A percentile compares a stretch with the other conserved stretches of the same genome.
phyloP scores from a whole-genome alignment of 164 flowering plant species.

The Tinospora cordifolia region DNA sequence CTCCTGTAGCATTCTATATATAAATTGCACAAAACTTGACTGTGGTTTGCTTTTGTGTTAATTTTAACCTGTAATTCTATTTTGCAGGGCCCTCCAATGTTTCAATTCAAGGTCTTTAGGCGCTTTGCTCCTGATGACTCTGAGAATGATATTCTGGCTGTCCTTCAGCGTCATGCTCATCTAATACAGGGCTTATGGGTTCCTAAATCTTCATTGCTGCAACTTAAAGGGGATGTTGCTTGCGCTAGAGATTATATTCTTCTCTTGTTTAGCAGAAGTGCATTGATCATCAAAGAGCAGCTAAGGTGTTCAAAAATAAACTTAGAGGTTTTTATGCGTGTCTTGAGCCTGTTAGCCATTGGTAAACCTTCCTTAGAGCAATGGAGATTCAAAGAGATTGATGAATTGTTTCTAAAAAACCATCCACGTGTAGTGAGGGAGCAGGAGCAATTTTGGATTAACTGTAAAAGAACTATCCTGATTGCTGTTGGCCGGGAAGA shows the following conservation, averaged over 20 bases:
- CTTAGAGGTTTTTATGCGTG: slow-evolving; percentile 11
- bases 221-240: slow-evolving; percentile 14
- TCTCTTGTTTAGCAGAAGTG: slow-evolving; percentile 40
- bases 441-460: slow-evolving; percentile 38
- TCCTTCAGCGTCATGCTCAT: slow-evolving; percentile 38
- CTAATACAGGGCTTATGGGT: slow-evolving; percentile 83
- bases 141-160: slow-evolving; percentile 38
- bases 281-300: slow-evolving; percentile 21
- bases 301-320: slow-evolving; percentile 14
- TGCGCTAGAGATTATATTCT: slow-evolving; percentile 57
- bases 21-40: not conserved
- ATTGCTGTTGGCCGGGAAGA: slow-evolving; percentile 15
- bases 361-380: slow-evolving; percentile 37
- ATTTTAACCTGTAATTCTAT: slow-evolving; percentile 1
- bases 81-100: slow-evolving; percentile 46
- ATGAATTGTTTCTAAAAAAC: slow-evolving; percentile 41
- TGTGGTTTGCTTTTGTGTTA: not conserved
- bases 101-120: slow-evolving; percentile 46
- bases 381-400: slow-evolving; percentile 66
- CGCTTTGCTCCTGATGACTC: slow-evolving; percentile 58
- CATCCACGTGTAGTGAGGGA: slow-evolving; percentile 47
- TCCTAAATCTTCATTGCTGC: slow-evolving; percentile 30
- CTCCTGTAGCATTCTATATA: not conserved
- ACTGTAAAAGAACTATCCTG: slow-evolving; percentile 19
- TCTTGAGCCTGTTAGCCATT: slow-evolving; percentile 39